Base-by-base conservation (phyloP, 805 yeast genomes). In the Pichia deserticola region DNA sequence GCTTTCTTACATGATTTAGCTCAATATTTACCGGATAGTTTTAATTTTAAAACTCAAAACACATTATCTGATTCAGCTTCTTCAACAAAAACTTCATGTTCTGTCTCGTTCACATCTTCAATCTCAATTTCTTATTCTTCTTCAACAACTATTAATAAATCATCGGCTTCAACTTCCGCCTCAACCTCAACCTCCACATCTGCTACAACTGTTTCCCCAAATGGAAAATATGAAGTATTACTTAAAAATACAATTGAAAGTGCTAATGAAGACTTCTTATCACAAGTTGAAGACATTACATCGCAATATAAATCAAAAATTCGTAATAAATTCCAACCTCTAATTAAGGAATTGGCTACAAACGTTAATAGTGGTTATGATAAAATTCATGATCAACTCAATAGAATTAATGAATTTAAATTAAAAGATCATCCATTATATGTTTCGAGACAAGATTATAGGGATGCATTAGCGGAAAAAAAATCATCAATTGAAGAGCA, bases 361-460 rank as follows among this genome's bases (percentile, higher is more conserved):
- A 52, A 44, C 9, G 59, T 58, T 37, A 60, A 57, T 39, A 42
- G 51, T 1, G 65, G 61, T 30, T 65, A 58, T 50, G 61, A 57
- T n/a, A 58, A 59, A n/a, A 57, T 62, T 9, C 63, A 65, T 40
- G 39, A 44, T 5, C 29, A 58, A 47, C 48, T 67, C n/a, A 49
- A 54, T 33, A 57, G 58, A 4, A 61, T 68, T 41, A 61, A 62
- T 45, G 40, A 50, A 37, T 32, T 47, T 32, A 45, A 36, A 10
- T 54, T 56, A 34, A 29, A 44, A 3, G 45, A 47, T 3, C 52
- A 44, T 35, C 38, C 56, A n/a, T 35, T 38, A 10, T 71, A 68
- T 53, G 69, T 79, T 34, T 61, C 77, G 1, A 68, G 84, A 57
- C 73, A 74, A 54, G 72, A 69, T 36, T 64, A 73, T 57, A 74